A percentile compares a stretch with the other conserved stretches of the same genome.
Conservation (phyloP, 352 stramenopile species). For the Phytophthora meadii region DNA sequence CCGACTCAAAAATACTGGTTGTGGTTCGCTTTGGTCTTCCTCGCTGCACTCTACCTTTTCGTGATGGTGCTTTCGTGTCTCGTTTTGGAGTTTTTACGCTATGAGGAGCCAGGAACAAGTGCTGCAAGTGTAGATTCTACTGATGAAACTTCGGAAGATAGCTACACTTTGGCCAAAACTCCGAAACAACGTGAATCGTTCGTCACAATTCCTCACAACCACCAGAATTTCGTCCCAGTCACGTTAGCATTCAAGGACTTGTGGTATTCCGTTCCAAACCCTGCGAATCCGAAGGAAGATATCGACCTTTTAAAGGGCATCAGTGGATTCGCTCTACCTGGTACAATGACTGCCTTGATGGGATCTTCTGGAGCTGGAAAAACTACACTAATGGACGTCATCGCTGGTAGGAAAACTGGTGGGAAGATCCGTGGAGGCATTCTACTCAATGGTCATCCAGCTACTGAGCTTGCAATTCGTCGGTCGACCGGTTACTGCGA, state of each 20-base stretch:
- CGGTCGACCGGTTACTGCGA: constrained; percentile 54
- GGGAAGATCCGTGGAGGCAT: constrained; percentile 20
- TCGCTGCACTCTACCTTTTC: constrained; percentile 25
- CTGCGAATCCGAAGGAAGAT: constrained; percentile 29
- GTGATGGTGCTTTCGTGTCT: constrained; percentile 33
- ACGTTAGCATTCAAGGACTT: constrained; percentile 49
- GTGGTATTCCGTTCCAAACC: constrained; percentile 47
- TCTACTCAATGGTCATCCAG: constrained; percentile 20
- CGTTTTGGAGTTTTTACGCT: constrained; percentile 41
- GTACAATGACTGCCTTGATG: constrained; percentile 66
- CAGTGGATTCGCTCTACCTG: constrained; percentile 51
- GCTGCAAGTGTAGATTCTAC: not conserved
- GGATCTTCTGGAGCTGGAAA: constrained; percentile 65
- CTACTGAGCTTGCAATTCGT: constrained; percentile 31
- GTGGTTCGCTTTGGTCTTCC: constrained; percentile 31
- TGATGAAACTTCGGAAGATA: not conserved
- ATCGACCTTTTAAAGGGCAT: constrained; percentile 82
- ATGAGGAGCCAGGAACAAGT: constrained; percentile 22
- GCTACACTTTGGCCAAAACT: constrained; percentile 20
- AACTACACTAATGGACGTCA: constrained; percentile 28
- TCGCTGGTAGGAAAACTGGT: constrained; percentile 24
- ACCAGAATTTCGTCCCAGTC: constrained; percentile 35
- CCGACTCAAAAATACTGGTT: constrained; percentile 33
- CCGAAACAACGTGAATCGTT: constrained; percentile 8
- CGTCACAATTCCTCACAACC: not conserved